Conservation (phyloP, 306 rosid genomes). For the Pyrus pyrifolia region DNA sequence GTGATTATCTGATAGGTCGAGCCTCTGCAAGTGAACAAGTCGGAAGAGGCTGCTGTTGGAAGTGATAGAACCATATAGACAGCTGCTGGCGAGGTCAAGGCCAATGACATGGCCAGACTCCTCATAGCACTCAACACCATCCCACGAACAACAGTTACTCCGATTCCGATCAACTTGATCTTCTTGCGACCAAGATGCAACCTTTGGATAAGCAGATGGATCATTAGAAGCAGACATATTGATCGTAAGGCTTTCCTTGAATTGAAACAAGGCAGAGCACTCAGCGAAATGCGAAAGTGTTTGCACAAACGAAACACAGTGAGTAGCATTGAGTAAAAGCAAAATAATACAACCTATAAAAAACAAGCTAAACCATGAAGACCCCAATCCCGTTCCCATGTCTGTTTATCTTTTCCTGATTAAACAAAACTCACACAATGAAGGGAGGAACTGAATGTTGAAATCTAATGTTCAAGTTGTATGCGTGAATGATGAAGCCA, state of each 20-base stretch:
- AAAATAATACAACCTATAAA: too few species aligned
- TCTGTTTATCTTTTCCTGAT: too few species aligned
- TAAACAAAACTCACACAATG: too few species aligned
- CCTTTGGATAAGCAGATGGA: neutral
- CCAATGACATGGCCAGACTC: slow-evolving; percentile 6
- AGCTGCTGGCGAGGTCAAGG: neutral
- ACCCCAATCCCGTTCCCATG: too few species aligned
- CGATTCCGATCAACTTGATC: neutral
- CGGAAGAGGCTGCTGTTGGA: slow-evolving; percentile 7
- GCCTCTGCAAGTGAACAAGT: slow-evolving; percentile 6
- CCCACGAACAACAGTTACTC: neutral
- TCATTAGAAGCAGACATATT: too few species aligned
- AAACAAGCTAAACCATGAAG: too few species aligned
- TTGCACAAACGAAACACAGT: too few species aligned
- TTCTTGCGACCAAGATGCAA: neutral
- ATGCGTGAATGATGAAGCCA: neutral
- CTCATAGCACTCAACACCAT: slow-evolving; percentile 1
- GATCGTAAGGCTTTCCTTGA: too few species aligned
- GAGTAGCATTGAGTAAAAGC: too few species aligned
- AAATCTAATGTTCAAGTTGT: neutral
- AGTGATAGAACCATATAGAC: slow-evolving; percentile 5
- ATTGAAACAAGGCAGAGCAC: too few species aligned
- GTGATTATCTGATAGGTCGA: slow-evolving; percentile 13
- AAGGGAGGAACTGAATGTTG: too few species aligned
- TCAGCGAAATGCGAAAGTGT: too few species aligned